Percentiles rank a stretch among this genome's conserved stretches.
These are phyloP conservation scores for Coniosporium tulheliwenetii DNA, from an alignment of 2,329 filamentous ascomycete genomes.

Conservation along the genomic window DNA sequence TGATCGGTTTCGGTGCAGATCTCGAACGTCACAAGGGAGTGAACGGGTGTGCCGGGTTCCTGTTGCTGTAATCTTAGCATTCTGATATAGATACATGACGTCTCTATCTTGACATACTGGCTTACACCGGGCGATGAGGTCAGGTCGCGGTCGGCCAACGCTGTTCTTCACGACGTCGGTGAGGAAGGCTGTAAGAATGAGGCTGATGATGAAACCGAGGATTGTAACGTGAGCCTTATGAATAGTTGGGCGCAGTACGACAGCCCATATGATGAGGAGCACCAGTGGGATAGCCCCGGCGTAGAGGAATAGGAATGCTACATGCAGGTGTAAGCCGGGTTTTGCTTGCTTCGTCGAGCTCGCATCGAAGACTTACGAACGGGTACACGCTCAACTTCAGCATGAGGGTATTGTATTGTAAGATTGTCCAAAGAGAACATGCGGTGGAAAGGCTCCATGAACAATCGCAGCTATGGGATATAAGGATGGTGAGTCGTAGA, in stretches of 20 bases:
- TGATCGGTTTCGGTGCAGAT: slow-evolving; percentile 59
- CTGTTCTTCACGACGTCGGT: slow-evolving; percentile 83
- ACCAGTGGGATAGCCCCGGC: slow-evolving; percentile 56
- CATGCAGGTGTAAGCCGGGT: slow-evolving; percentile 8
- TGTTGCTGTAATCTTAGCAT: neutral
- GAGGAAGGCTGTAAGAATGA: slow-evolving; percentile 65
- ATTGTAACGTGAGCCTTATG: slow-evolving; percentile 79
- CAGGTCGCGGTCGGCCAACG: slow-evolving; percentile 69
- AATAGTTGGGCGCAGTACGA: slow-evolving; percentile 42
- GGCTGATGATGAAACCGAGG: slow-evolving; percentile 57
- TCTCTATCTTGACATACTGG: slow-evolving; percentile 29
- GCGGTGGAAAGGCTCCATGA: slow-evolving; percentile 77
- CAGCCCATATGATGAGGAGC: slow-evolving; percentile 50
- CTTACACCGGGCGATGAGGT: slow-evolving; percentile 76
- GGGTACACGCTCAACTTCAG: slow-evolving; percentile 67
- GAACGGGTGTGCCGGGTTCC: slow-evolving; percentile 34
- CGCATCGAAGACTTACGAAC: slow-evolving; percentile 39
- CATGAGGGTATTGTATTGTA: slow-evolving; percentile 73
- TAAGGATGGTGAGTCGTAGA: slow-evolving; percentile 6
- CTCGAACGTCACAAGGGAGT: slow-evolving; percentile 42
- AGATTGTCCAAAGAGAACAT: slow-evolving; percentile 85
- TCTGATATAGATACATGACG: no score
- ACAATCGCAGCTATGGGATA: slow-evolving; percentile 41
- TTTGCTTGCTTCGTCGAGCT: neutral
- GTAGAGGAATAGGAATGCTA: slow-evolving; percentile 64